Evolutionary conservation across 352 stramenopile genomes (phyloP).

Genomic region (Stramenopiles sp.): DNA sequence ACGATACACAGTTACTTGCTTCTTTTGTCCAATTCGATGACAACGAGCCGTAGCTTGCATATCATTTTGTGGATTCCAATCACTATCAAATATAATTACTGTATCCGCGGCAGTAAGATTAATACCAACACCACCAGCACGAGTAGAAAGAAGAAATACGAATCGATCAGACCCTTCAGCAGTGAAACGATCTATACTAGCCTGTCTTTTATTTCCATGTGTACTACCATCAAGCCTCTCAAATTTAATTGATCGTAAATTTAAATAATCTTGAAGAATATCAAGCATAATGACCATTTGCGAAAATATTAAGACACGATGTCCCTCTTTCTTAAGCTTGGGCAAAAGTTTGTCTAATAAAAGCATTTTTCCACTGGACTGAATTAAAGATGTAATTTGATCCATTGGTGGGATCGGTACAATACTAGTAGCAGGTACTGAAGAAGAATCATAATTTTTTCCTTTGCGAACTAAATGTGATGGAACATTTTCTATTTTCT

Average conservation of each 20-base stretch:
- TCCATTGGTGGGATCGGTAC: too few relatives aligned
- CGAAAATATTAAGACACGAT: slow-evolving; percentile 93
- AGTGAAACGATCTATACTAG: slow-evolving; percentile 86
- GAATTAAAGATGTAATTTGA: background rate
- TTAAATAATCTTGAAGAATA: slow-evolving; percentile 51
- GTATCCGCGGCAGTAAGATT: slow-evolving; percentile 92
- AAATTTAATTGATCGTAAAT: slow-evolving; percentile 23
- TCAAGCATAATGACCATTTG: slow-evolving; percentile 81
- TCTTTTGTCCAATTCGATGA: slow-evolving; percentile 37
- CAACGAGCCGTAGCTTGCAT: slow-evolving; percentile 49
- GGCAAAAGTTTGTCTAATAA: slow-evolving; percentile 85
- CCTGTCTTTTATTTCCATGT: slow-evolving; percentile 70
- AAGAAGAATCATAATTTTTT: too few relatives aligned
- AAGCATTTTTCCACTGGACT: slow-evolving; percentile 49
- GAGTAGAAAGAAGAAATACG: slow-evolving; percentile 81
- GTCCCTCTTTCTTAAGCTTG: slow-evolving; percentile 62
- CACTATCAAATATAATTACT: slow-evolving; percentile 94
- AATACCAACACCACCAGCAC: slow-evolving; percentile 74
- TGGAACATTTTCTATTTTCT: too few relatives aligned
- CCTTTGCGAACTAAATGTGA: too few relatives aligned
- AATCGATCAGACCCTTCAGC: slow-evolving; percentile 29
- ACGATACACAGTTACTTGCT: slow-evolving; percentile 49
- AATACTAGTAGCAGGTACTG: too few relatives aligned
- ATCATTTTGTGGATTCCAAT: slow-evolving; percentile 94
- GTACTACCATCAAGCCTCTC: slow-evolving; percentile 77